Evolutionary conservation across 73 alveolate species (phyloP).

Genomic region (Paraurostyla sp.): DNA sequence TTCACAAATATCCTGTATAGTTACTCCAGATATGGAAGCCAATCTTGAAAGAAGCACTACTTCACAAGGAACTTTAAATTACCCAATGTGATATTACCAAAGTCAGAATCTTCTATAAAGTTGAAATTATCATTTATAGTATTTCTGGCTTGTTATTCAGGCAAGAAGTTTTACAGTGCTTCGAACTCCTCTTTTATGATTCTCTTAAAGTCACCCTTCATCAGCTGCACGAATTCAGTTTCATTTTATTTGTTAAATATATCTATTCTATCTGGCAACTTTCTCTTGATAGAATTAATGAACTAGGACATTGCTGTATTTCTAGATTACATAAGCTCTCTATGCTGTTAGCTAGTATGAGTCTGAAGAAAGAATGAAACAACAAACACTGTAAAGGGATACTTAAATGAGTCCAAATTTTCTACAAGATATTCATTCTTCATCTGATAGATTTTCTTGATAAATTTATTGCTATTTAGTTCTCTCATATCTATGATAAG

Average conservation of each 20-base stretch:
- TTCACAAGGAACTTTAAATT: conserved; percentile 20
- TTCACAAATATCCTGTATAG: conserved; percentile 25
- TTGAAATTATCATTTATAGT: conserved; percentile 52
- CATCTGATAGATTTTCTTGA: conserved; percentile 29
- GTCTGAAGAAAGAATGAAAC: conserved; percentile 30
- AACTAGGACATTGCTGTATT: conserved; percentile 53
- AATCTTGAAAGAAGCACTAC: conserved; percentile 50
- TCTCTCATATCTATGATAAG: conserved; percentile 39
- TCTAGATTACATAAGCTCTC: conserved; percentile 15
- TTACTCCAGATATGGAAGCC: conserved; percentile 28
- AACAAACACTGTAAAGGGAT: conserved; percentile 20
- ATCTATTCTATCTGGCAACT: conserved; percentile 67
- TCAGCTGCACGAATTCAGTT: conserved; percentile 45
- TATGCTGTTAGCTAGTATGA: conserved; percentile 14
- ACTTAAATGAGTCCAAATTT: conserved; percentile 14
- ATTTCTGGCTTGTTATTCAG: conserved; percentile 34
- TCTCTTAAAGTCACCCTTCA: conserved; percentile 42
- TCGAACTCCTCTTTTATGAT: conserved; percentile 30
- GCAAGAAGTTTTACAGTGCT: conserved; percentile 30
- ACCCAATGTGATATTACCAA: conserved; percentile 18
- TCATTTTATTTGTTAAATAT: conserved; percentile 51
- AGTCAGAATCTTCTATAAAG: conserved; percentile 35
- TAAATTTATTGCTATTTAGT: conserved; percentile 27
- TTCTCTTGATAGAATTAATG: conserved; percentile 49
- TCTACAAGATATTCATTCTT: conserved; percentile 34